Evolutionary conservation across 2,329 filamentous ascomycete species (phyloP), one percentile per base, ranked within the genome.

Genomic region (Pseudogymnoascus sp.): DNA sequence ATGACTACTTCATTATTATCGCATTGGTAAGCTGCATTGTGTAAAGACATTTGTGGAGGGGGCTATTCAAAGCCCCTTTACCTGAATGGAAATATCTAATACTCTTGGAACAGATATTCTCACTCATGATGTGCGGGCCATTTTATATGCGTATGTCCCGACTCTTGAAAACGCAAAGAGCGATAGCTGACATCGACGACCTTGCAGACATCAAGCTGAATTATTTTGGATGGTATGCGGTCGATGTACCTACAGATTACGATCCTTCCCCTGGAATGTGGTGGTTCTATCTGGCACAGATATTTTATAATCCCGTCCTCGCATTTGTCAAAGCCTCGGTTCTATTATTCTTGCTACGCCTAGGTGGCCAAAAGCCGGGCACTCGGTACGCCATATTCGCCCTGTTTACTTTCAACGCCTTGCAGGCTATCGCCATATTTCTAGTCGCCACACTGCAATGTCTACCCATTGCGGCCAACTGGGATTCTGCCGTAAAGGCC

Each of bases 231-330:
- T 66, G 68, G 57, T 61, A 64, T 13, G 61, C 61, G 13, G 35
- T n/a, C 19, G 28, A 57, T 28, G 55, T 57, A 19, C 55, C 55
- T 6, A 9, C 21, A 12, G 45, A 52, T 30, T 57, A 21, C 28
- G 55, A 57, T 39, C 5, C 55, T 30, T 7, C 33, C 35, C 55
- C 55, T 26, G 55, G 55, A 13, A 8, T 38, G 28, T 65, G 69
- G 56, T 74, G 71, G 70, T 21, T 70, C 45, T 52, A 52, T 9
- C n/a, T 52, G n/a, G 45, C 72, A 26, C 72, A 76, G 41, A 65
- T 76, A 7, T 66, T 75, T 2, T 78, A 78, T 67, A 78, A 76
- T 58, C 76, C 76, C 0, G 74, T 77, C 45, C 65, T 78, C 2
- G 74, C 74, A 3, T 68, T 78, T 8, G 72, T 77, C 60, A 78